Conservation (phyloP, 768 basidiomycete genomes). For the Pleurotus pulmonarius region DNA sequence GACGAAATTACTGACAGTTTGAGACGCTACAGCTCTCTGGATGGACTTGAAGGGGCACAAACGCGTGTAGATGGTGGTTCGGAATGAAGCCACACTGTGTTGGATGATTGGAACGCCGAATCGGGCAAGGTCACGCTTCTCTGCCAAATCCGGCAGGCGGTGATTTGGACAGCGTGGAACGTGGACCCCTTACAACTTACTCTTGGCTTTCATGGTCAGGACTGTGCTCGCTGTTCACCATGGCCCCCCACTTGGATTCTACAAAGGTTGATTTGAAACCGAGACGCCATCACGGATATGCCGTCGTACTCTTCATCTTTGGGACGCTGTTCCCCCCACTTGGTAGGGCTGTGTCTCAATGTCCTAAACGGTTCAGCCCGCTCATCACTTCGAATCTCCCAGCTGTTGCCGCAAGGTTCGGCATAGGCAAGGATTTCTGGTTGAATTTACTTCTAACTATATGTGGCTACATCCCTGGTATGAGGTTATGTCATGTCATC, state of each 20-base stretch:
- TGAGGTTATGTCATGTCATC: neutral
- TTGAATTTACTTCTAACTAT: slow-evolving; percentile 86
- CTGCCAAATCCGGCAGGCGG: too few relatives aligned
- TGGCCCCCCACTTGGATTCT: slow-evolving; percentile 29
- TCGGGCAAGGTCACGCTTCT: neutral
- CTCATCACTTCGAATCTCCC: slow-evolving; percentile 3
- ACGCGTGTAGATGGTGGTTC: slow-evolving; percentile 4
- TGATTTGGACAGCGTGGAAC: too few relatives aligned
- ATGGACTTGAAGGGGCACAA: neutral
- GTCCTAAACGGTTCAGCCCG: too few relatives aligned
- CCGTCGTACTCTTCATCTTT: slow-evolving; percentile 76
- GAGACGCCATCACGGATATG: slow-evolving; percentile 75
- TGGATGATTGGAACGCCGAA: neutral
- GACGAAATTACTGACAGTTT: neutral
- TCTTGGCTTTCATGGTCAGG: neutral
- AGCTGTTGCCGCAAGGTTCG: slow-evolving; percentile 95
- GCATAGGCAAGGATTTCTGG: slow-evolving; percentile 89
- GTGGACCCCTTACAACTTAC: neutral
- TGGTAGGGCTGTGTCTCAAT: slow-evolving; percentile 42
- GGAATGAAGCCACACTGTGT: neutral
- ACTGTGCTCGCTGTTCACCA: slow-evolving; percentile 6
- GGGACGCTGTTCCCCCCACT: slow-evolving; percentile 92
- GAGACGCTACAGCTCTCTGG: neutral
- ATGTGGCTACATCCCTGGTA: slow-evolving; percentile 76
- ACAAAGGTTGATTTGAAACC: slow-evolving; percentile 62